Conservation (phyloP, 2,329 filamentous ascomycete genomes). For the Paraphaeosphaeria minitans region DNA sequence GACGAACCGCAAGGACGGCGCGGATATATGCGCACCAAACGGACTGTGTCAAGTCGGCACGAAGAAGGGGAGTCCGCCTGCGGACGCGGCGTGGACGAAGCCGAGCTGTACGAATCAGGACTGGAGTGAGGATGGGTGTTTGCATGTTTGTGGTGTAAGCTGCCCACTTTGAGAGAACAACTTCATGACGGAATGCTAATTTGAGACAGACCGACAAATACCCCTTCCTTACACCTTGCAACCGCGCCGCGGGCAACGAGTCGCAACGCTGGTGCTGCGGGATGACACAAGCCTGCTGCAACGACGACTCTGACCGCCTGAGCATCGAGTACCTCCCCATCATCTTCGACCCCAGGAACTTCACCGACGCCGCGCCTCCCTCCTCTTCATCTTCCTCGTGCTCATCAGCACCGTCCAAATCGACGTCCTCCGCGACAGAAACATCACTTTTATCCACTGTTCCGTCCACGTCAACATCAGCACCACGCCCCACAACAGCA, state of each 20-base stretch:
- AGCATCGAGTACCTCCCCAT: slow-evolving; percentile 10
- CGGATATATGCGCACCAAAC: slow-evolving; percentile 17
- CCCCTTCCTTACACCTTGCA: slow-evolving; percentile 10
- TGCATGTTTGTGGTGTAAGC: slow-evolving; percentile 15
- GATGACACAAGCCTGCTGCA: slow-evolving; percentile 9
- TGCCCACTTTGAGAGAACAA: too few species aligned
- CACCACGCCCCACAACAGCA: background rate
- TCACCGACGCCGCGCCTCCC: background rate
- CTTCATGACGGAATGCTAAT: background rate
- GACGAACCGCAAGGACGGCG: slow-evolving; percentile 4
- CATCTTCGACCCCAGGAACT: slow-evolving; percentile 1
- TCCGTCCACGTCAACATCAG: background rate
- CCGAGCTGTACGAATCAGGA: slow-evolving; percentile 12
- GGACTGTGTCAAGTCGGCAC: slow-evolving; percentile 14
- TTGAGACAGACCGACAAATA: slow-evolving; percentile 7
- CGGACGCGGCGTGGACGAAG: slow-evolving; percentile 10
- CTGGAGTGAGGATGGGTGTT: slow-evolving; percentile 12
- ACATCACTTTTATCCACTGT: background rate
- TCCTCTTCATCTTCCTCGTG: background rate
- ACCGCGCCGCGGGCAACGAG: slow-evolving; percentile 9
- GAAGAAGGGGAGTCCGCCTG: slow-evolving; percentile 7
- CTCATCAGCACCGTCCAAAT: background rate
- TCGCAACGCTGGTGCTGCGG: slow-evolving; percentile 14
- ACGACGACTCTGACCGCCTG: background rate
- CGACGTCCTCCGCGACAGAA: slow-evolving; percentile 2